Evolutionary conservation across 1,139 yeast species (phyloP), one percentile per base, ranked within the genome.

Genomic region (Taiozyma sp.): DNA sequence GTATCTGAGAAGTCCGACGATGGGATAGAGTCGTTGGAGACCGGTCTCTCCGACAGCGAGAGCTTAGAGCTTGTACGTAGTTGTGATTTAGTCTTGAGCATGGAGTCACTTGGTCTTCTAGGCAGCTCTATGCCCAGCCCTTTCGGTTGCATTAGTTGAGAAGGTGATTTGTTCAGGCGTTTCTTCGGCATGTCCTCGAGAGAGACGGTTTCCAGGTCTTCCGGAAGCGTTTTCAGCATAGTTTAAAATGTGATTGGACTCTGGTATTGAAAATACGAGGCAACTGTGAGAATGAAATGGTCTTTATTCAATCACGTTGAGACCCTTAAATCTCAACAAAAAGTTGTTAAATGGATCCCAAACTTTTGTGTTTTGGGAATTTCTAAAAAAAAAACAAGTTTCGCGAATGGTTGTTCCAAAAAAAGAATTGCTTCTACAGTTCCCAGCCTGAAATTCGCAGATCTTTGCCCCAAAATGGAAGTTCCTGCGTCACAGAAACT

Each of bases 21-120:
- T 11, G 53, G 49, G 5, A 62, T 57, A 5, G 64, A 60, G 50
- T 62, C 65, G 46, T 62, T 58, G 10, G 65, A 62, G 7, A 60
- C 61, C 0, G 65, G 65, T 53, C 65, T 56, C 28, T 59, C 62
- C 44, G 46, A 35, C 11, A 43, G 43, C 40, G 35, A 49, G 32
- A 13, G 45, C 45, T 45, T 43, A 42, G 42, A 48, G 30, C 28
- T 42, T 14, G 45, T 43, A n/a, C 49, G 52, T 32, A 45, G 21
- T 19, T 49, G 43, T 41, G 41, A 49, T 22, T 45, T 43, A 29
- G 32, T 45, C 32, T 47, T 47, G 10, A 48, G 34, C 30, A 56
- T 49, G 6, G 52, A 47, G 41, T 60, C 65, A 41, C 62, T 57
- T 8, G 65, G 65, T 44, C 65, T 53, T 30, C 60, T 53, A 2